Conservation (phyloP, 2,329 filamentous ascomycete genomes). For the Immersiporthe knoxdaviesiana region DNA sequence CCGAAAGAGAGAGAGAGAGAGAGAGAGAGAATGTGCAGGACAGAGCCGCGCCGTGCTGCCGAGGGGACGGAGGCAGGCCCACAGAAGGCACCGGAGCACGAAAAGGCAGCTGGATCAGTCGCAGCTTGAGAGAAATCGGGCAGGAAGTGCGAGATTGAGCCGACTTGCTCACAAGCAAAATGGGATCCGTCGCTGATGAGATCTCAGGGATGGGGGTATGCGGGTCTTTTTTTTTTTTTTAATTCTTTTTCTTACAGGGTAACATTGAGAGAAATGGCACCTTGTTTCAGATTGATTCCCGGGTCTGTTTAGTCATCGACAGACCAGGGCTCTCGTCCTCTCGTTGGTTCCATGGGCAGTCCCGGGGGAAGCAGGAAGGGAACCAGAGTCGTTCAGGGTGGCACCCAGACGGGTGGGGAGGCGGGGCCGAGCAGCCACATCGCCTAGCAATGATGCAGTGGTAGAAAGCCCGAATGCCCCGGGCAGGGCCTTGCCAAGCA, state of each 20-base stretch:
- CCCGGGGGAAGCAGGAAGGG: neutral
- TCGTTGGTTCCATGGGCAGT: slow-evolving; percentile 15
- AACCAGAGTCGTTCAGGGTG: slow-evolving; percentile 6
- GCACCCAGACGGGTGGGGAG: slow-evolving; percentile 10
- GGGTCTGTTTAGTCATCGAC: slow-evolving; percentile 21
- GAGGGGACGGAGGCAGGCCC: neutral
- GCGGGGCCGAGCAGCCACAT: slow-evolving; percentile 9
- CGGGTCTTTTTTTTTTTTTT: slow-evolving; percentile 17
- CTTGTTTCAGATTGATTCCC: slow-evolving; percentile 29
- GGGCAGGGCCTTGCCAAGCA: neutral
- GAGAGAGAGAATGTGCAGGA: too few relatives aligned
- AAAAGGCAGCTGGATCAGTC: neutral
- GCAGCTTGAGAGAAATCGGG: slow-evolving; percentile 2
- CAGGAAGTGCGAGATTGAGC: slow-evolving; percentile 11
- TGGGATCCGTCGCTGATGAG: slow-evolving; percentile 5
- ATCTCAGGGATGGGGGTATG: slow-evolving; percentile 18
- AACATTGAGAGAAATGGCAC: slow-evolving; percentile 27
- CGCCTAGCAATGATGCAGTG: neutral
- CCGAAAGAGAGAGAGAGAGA: too few relatives aligned
- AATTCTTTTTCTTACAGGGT: slow-evolving; percentile 22
- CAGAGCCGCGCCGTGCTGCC: neutral
- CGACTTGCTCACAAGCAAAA: neutral
- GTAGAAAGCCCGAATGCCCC: slow-evolving; percentile 11
- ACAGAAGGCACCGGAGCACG: neutral
- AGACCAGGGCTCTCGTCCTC: slow-evolving; percentile 13